Base-by-base conservation (phyloP, 208 protist species). In the Dictyostelium gargantuum region DNA sequence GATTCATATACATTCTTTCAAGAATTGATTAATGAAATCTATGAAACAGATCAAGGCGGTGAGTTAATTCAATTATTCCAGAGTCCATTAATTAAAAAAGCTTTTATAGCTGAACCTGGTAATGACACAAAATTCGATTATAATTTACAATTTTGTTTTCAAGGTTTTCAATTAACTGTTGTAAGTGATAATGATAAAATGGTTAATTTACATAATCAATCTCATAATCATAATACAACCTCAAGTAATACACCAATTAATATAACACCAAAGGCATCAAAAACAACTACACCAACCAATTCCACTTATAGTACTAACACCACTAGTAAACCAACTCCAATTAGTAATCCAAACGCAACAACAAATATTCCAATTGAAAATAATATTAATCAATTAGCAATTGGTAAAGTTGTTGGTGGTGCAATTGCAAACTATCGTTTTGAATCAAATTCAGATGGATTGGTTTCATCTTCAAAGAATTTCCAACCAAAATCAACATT, bases 1-100 rank as follows among this genome's bases (percentile, higher is more conserved):
- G 82, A 89, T 32, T 74, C 82, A 0, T 89, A 70, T 32, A 54
- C 21, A 8, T 40, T n/a, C 1, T 89, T 77, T 6, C 82, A 89
- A 66, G 82, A 89, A 26, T 38, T 89, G 1, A 89, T 89, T 26
- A 89, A 89, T 54, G 82, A 89, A 66, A 89, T 89, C 50, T 89
- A 89, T 50, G 82, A 89, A 52, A 79, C 68, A 23, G 82, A 89
- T 40, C 32, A 89, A 40, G 70, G 70, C 23, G 82, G 82, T 42
- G 82, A 89, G 23, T 50, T 89, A 1, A 89, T 89, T 40, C 82
- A 79, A n/a, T 13, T 89, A n/a, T 79, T 89, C 50, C 82, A 89
- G 42, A 54, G 38, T 9, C 70, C 68, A 21, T 38, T 89, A 21
- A 89, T 89, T 40, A 89, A 89, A 68, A 89, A 75, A 13, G 66